Evolutionary conservation across 352 stramenopile species (phyloP), one percentile per base, ranked within the genome.

Genomic region (Pythium rishiriense): DNA sequence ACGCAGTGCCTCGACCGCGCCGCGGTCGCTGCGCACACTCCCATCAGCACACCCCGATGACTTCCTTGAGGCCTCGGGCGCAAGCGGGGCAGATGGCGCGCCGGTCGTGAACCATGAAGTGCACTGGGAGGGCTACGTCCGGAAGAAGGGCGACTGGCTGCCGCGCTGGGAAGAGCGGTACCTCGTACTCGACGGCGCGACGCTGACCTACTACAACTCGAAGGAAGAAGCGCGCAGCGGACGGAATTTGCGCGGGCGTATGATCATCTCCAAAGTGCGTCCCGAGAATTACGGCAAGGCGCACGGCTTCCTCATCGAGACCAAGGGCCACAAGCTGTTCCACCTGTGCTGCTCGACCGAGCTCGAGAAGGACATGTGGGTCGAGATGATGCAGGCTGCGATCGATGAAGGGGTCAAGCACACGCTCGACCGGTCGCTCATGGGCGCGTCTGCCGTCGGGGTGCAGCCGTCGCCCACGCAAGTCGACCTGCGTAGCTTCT

Each of bases 351-450:
- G 87, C 66, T 66, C 85, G 8, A 94, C 85, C 9, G 87, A 94
- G 62, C 67, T 96, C 26, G 87, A 96, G 68, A 96, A 96, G 56
- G 87, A 96, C 55, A 96, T 94, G 87, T 96, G 87, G 87, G 79
- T 96, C 52, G 87, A 96, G 67, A 96, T 96, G 87, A 96, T 96
- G 87, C 84, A 93, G 61, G 85, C 87, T 10, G 87, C 87, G 12
- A 91, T 96, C 66, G 87, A 94, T 46, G 85, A 94, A 65, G 74
- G 74, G 14, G 74, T 76, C 45, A 75, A 74, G 58, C 66, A 77
- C 68, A 64, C 67, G 43, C 14, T 72, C 22, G 73, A 75, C 39
- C 65, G 75, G 11, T 62, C 64, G 31, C 45, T 73, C 28, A 52
- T 69, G 50, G 49, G 21, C 7, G 52, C 24, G 21, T 61, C 52